Evolutionary conservation across 257 asterid genomes (phyloP), one percentile per base, ranked within the genome.

Genomic region (Jacaranda copaia): DNA sequence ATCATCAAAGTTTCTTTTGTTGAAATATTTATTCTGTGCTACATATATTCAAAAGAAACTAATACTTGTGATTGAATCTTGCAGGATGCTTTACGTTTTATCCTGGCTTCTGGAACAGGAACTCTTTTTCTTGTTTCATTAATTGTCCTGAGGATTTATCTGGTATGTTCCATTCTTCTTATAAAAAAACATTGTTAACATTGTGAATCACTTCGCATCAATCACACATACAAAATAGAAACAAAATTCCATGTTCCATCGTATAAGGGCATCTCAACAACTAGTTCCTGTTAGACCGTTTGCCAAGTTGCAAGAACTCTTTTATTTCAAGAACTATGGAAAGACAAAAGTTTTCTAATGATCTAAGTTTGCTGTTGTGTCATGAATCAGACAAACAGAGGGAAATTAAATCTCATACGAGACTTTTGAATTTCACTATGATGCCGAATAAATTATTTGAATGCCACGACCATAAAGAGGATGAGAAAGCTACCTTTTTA

Each of bases 61-160:
- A 45, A 64, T 38, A 35, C 18, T 73, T 49, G 8, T 42, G 6
- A 25, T 53, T 74, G 35, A 75, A 83, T 61, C 62, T 14, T 77
- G 80, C 92, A 94, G 97, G 98, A 94, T 73, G 96, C 98, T 70
- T 74, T 92, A 32, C 89, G 86, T 25, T 94, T 94, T 53, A 81
- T 43, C 38, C 89, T 94, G 18, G 90, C 98, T 46, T 93, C 97
- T 11, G 87, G 96, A 59, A 92, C 90, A 1, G 98, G 98, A 75
- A 90, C 98, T 64, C 92, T 91, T 40, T 89, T 94, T 76, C 85
- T 94, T 72, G 97, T 94, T 65, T 80, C 97, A 20, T 77, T 94
- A 59, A 90, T 92, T 51, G 91, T 94, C 79, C 85, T 94, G 77
- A 90, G 98, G 86, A 92, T 94, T 77, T 94, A 94, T 73, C 89